Base-by-base conservation (phyloP, 257 asterid species). In the Linderniella brevidens region DNA sequence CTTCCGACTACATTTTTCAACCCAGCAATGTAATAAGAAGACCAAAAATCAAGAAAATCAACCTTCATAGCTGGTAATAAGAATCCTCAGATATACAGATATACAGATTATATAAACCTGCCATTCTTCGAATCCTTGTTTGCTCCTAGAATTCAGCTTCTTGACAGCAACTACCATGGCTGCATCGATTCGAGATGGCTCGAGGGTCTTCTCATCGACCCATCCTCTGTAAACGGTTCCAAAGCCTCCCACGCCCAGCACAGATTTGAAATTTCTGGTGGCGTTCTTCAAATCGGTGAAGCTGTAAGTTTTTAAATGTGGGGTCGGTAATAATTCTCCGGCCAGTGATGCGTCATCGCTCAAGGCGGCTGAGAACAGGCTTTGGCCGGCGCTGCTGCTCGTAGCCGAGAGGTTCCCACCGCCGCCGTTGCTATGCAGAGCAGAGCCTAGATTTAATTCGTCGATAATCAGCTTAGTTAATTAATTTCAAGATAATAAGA, bases 81-180 rank as follows among this genome's bases (percentile, higher is more conserved):
- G 32, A 25, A 25, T 25, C 32, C 32, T 25, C 32, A 25, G 4
- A 25, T 25, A 25, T 25, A 25, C 6, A 25, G 32, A 25, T 25
- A 25, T 3, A 25, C 4, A 25, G 32, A 2, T 25, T 2, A 2
- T 25, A 25, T 6, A 48, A 56, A 74, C 82, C 82, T 64, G 75
- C 82, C 82, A 74, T 57, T 74, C 78, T 15, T 70, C 64, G 50
- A 70, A 70, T n/a, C 82, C 82, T 55, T 74, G 82, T 49, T 51
- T 35, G 51, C 82, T 59, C 68, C 60, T 71, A 4, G 55, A 58
- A 56, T 74, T 67, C 64, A 74, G 49, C 64, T 70, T 74, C 64
- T 74, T 74, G 75, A 74, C 63, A 13, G 76, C 82, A 65, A 74
- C 78, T 64, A 64, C 38, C 52, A 64, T 65, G 15, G 75, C 78